Conservation (phyloP, 1,139 yeast species). For the Yamadazyma mexicana region DNA sequence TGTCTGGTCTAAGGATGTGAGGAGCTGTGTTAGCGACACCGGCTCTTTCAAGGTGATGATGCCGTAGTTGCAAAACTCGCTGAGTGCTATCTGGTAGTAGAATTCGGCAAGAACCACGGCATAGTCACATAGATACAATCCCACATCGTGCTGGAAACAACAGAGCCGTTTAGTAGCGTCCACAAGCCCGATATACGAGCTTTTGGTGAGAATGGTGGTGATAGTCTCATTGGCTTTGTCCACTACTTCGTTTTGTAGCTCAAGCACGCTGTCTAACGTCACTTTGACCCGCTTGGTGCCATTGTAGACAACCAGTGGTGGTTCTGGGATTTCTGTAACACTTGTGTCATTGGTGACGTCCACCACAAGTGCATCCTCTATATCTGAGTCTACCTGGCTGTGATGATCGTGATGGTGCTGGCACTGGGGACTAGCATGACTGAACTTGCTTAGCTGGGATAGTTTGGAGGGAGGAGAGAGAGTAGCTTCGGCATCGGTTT, state of each 20-base stretch:
- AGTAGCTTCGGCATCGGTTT: neutral
- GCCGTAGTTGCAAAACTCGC: conserved; percentile 85
- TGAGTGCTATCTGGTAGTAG: conserved; percentile 76
- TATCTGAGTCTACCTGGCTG: neutral
- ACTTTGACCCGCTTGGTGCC: conserved; percentile 30
- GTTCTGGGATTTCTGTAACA: neutral
- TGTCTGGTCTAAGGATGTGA: conserved; percentile 8
- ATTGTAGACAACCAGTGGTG: conserved; percentile 3
- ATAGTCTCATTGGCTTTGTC: conserved; percentile 48
- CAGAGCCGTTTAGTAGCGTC: conserved; percentile 69
- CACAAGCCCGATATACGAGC: conserved; percentile 80
- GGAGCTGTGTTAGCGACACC: neutral
- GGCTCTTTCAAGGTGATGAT: conserved; percentile 46
- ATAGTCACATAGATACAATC: conserved; percentile 77
- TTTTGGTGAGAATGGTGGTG: conserved; percentile 67
- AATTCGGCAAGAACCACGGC: conserved; percentile 66
- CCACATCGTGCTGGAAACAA: conserved; percentile 81
- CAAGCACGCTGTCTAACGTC: conserved; percentile 57
- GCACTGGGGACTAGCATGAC: neutral
- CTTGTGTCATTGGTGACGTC: conserved; percentile 2
- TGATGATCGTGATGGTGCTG: neutral
- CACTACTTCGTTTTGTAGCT: conserved; percentile 54
- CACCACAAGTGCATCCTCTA: neutral
- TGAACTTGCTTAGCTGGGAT: neutral
- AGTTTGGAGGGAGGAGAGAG: neutral